Conservation (phyloP, 306 rosid species). For the Medicago ruthenica region DNA sequence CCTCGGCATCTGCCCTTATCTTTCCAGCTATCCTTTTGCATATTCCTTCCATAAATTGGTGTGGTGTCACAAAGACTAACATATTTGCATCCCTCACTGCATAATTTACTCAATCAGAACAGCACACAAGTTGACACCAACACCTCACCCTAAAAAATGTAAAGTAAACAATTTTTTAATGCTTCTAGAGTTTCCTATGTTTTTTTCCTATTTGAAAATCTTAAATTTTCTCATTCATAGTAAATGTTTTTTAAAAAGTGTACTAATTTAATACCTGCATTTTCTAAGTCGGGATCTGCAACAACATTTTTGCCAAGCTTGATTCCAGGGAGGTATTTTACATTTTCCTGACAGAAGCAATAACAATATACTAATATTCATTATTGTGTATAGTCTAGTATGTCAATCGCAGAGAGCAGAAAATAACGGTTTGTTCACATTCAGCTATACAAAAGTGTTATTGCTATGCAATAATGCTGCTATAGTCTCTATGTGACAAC, state of each 20-base stretch:
- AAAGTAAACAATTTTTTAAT: slow-evolving; percentile 12
- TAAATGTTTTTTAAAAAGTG: not conserved
- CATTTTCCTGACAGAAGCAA: slow-evolving; percentile 75
- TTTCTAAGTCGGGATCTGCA: slow-evolving; percentile 90
- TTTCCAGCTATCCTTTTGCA: slow-evolving; percentile 83
- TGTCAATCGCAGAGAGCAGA: no score
- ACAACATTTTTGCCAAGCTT: slow-evolving; percentile 92
- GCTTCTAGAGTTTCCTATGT: not conserved
- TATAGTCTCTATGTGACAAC: not conserved
- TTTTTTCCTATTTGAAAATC: not conserved
- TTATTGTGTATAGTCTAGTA: no score
- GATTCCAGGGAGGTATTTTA: slow-evolving; percentile 89
- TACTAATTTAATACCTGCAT: slow-evolving; percentile 60
- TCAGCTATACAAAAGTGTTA: not conserved
- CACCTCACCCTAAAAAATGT: slow-evolving; percentile 6
- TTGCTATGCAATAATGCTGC: no score
- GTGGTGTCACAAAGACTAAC: slow-evolving; percentile 98
- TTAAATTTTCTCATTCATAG: not conserved
- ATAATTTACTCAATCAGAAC: slow-evolving; percentile 47
- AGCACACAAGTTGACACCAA: slow-evolving; percentile 29
- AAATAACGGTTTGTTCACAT: no score
- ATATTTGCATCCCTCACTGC: slow-evolving; percentile 90
- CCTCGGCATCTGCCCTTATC: slow-evolving; percentile 76
- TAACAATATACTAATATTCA: not conserved
- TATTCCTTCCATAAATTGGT: slow-evolving; percentile 96